Percentiles rank a stretch among this genome's conserved stretches.
These are phyloP conservation scores for Wallacemonas sp. DNA, from an alignment of 208 protist species.

Conservation along the genomic window DNA sequence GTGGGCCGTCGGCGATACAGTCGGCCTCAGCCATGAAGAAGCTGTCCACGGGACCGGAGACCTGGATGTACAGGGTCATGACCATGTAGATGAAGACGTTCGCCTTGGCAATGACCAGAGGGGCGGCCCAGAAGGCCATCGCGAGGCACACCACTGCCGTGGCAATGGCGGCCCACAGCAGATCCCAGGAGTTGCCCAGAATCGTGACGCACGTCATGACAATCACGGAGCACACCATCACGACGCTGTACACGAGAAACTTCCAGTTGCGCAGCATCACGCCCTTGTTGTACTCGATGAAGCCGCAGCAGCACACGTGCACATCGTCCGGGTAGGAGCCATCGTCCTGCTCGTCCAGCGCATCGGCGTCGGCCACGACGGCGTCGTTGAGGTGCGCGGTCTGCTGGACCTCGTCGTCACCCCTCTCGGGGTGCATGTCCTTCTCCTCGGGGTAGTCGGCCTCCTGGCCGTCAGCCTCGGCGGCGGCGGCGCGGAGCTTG, in stretches of 20 bases:
- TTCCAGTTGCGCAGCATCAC: constrained; percentile 41
- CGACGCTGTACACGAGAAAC: constrained; percentile 50
- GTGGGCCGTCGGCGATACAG: constrained; percentile 42
- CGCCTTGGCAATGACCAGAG: constrained; percentile 55
- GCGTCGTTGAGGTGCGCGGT: constrained; percentile 11
- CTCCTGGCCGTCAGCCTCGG: background rate
- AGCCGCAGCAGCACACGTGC: constrained; percentile 17
- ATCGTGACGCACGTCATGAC: constrained; percentile 45
- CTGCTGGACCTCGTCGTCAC: constrained; percentile 24
- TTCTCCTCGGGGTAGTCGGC: background rate
- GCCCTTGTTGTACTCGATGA: constrained; percentile 37
- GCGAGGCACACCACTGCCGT: constrained; percentile 39
- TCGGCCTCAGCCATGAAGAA: constrained; percentile 57
- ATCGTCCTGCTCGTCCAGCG: background rate
- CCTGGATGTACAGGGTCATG: constrained; percentile 42
- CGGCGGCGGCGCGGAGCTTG: constrained; percentile 1
- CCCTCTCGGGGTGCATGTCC: constrained; percentile 12
- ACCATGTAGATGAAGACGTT: constrained; percentile 60
- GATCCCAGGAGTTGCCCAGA: constrained; percentile 29
- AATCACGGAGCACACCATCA: constrained; percentile 50
- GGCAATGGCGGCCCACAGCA: constrained; percentile 32
- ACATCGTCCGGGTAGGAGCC: background rate
- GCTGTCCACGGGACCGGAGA: constrained; percentile 37
- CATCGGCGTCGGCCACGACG: constrained; percentile 9
- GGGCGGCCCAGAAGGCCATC: constrained; percentile 57